Evolutionary conservation across 768 basidiomycete species (phyloP), one percentile per base, ranked within the genome.

Genomic region (Vishniacozyma victoriae): DNA sequence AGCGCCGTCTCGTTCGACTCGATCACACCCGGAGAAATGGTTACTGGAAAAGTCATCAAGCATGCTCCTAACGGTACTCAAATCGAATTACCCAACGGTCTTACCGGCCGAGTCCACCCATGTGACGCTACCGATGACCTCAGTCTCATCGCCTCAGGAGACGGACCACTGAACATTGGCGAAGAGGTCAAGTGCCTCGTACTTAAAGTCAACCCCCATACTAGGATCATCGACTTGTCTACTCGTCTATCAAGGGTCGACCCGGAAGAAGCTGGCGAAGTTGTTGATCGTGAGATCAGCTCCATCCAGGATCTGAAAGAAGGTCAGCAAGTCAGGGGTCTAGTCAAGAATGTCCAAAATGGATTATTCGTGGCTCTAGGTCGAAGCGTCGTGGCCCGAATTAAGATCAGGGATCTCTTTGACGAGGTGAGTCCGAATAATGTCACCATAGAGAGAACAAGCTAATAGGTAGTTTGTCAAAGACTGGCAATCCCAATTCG

Each of bases 321-420:
- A 19, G 92, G 90, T 4, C 76, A 85, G 43, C 79, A 76, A n/a
- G 75, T 92, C 15, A 79, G 89, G 44, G 93, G 93, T 11, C 88
- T 93, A 64, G 79, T 96, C 64, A 95, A 89, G 74, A 87, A 81
- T 60, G 76, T 97, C 25, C 41, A 38, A 22, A 85, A 89, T 38
- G 93, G 93, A 14, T 64, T 99, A 16, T 97, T 95, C 59, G 88
- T 99, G 3, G 80, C 80, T 22, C 73, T 99, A 27, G 89, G 87
- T 9, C 79, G 84, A 24, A 78, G 78, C n/a, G 75, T 95, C 22
- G 88, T 91, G 63, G 91, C 86, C 47, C 82, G 92, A 15, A 83
- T 99, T 22, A 89, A 93, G 73, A 96, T 96, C 66, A 82, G 79
- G 64, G 88, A 95, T 72, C 78, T 93, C 4, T 95, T 93, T 66